phyloP scores from a whole-genome alignment of 73 alveolate species.

The Breviolum minutum region DNA sequence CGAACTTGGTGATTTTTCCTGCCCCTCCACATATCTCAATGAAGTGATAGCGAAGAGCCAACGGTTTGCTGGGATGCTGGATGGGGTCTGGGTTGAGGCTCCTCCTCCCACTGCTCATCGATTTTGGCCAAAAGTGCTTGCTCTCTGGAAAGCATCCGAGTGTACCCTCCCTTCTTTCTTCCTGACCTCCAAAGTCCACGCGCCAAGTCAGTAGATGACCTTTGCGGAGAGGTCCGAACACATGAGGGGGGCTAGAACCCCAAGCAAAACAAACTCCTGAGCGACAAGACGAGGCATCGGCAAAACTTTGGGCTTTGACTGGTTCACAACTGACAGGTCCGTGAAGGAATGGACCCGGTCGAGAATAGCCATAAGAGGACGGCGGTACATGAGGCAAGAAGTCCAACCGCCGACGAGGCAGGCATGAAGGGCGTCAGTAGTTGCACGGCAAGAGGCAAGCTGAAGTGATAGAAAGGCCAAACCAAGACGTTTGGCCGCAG shows the following conservation, averaged over 20 bases:
- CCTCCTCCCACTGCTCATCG: background rate
- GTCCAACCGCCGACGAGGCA: slow-evolving; percentile 32
- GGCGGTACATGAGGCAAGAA: background rate
- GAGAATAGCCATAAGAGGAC: slow-evolving; percentile 10
- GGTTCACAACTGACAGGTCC: background rate
- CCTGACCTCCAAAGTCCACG: background rate
- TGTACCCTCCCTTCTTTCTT: background rate
- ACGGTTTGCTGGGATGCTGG: background rate
- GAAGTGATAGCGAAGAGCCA: background rate
- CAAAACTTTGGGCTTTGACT: background rate
- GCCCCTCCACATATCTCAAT: background rate
- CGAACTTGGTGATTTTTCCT: background rate
- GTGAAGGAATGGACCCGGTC: background rate
- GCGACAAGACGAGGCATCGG: background rate
- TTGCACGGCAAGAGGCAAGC: background rate
- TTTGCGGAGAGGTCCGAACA: background rate
- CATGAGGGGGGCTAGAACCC: background rate
- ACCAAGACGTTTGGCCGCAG: background rate
- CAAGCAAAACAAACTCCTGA: background rate
- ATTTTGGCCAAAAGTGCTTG: background rate
- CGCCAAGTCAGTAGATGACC: background rate
- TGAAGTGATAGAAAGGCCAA: background rate
- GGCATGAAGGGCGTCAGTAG: background rate
- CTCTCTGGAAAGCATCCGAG: background rate
- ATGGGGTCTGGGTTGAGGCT: background rate